Base-by-base conservation (phyloP, 495 filamentous ascomycete species). In the Margaritispora aquatica region DNA sequence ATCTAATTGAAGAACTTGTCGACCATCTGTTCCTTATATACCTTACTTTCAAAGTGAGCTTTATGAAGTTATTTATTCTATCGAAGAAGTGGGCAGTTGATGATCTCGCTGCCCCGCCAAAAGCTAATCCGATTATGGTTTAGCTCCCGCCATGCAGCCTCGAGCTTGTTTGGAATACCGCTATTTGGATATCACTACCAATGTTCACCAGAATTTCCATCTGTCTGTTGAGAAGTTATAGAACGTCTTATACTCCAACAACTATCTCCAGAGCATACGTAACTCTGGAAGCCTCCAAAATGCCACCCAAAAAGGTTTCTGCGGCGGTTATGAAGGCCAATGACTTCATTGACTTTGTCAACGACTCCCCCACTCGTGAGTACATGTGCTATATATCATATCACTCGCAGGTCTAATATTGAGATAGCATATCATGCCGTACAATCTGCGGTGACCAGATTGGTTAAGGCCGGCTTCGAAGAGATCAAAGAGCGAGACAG, bases 301-400 rank as follows among this genome's bases (percentile, higher is more conserved):
- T 67, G 65, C 20, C 59, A 1, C 26, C 58, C 4, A 64, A 58
- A 27, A n/a, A 51, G 17, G 24, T 59, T 11, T 59, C 55, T 4
- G 27, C 60, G 56, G 71, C 65, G 55, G 87, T 89, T 84, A 77
- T 83, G 29, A 77, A 84, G 54, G 92, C 89, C 53, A 74, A 88
- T 74, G 89, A 92, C 72, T 96, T 98, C 68, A 71, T 97, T 66
- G 87, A 88, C 70, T 98, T 96, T 76, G 85, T 98, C 70, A 94
- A 97, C 73, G 87, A 87, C 55, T 96, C 92, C 51, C 94, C 95
- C 13, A 96, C 92, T 59, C 93, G 94, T 98, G 83, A 3, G 27
- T 38, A 38, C 9, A 7, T n/a, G 17, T 2, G 26, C 20, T 17
- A 23, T 17, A 26, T 52, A 44, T 44, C 17, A 24, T n/a, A 5